phyloP scores from a whole-genome alignment of 1,284 basidiomycete species.

The Leccinum pallidistipes region DNA sequence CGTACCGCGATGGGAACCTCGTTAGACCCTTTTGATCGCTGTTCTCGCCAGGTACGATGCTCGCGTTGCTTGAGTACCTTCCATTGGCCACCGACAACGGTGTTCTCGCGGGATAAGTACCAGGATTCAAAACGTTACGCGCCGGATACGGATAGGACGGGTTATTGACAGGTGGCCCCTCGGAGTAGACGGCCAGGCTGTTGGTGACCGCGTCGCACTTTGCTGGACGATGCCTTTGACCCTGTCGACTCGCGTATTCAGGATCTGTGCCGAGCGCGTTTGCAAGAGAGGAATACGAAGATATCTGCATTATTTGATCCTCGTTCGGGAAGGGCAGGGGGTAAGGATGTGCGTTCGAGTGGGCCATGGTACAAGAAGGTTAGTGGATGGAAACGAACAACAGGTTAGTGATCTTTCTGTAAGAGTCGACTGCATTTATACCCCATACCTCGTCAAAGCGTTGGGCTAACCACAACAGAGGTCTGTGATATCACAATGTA shows the following conservation, averaged over 20 bases:
- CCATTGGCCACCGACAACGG: constrained; percentile 8
- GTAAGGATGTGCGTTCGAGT: constrained; percentile 15
- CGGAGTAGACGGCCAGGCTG: constrained; percentile 19
- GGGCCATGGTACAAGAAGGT: constrained; percentile 7
- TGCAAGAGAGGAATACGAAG: constrained; percentile 29
- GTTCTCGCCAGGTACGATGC: not conserved
- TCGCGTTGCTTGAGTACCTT: constrained; percentile 2
- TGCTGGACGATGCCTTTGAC: not conserved
- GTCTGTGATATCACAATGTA: constrained; percentile 1
- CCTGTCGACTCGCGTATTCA: constrained; percentile 7
- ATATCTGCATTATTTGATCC: constrained; percentile 15
- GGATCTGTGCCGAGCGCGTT: constrained; percentile 21
- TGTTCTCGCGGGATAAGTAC: constrained; percentile 14
- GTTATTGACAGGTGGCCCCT: constrained; percentile 16
- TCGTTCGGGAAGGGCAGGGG: constrained; percentile 24
- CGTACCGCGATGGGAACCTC: constrained; percentile 7
- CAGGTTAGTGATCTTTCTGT: constrained; percentile 1
- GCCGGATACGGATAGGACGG: constrained; percentile 33
- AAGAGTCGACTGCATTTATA: constrained; percentile 23
- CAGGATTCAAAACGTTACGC: constrained; percentile 28
- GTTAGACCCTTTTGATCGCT: constrained; percentile 3
- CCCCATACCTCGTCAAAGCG: constrained; percentile 21
- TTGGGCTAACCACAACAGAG: constrained; percentile 1
- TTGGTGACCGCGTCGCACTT: constrained; percentile 9
- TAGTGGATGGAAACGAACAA: not conserved